Percentiles rank a stretch among this genome's conserved stretches.
These are phyloP conservation scores for Ramularia collo-cygni DNA, from an alignment of 2,329 filamentous ascomycete genomes.

Conservation along the genomic window DNA sequence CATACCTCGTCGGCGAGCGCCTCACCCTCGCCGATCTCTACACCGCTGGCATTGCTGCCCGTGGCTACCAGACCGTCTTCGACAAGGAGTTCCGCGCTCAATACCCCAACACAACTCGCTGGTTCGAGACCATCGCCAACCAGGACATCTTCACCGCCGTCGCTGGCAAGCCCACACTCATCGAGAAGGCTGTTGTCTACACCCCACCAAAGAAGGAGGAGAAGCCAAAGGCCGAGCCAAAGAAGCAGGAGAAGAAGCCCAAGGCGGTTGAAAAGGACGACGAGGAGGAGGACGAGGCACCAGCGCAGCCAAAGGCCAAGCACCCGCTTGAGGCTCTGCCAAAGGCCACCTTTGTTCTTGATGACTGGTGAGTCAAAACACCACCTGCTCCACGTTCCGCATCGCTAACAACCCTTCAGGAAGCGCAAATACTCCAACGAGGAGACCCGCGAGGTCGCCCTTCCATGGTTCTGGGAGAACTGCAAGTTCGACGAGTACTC, in stretches of 20 bases:
- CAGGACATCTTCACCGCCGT: slow-evolving; percentile 85
- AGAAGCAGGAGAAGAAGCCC: slow-evolving; percentile 45
- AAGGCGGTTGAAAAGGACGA: slow-evolving; percentile 47
- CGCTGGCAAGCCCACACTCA: slow-evolving; percentile 65
- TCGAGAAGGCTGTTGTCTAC: slow-evolving; percentile 73
- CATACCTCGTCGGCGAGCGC: slow-evolving; percentile 95
- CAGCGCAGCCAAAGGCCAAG: slow-evolving; percentile 79
- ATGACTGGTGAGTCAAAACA: slow-evolving; percentile 62
- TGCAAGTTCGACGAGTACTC: slow-evolving; percentile 92
- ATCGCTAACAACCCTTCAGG: slow-evolving; percentile 15
- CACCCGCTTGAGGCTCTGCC: slow-evolving; percentile 85
- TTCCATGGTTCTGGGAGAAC: slow-evolving; percentile 99
- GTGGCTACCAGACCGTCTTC: slow-evolving; percentile 90
- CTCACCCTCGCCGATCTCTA: slow-evolving; percentile 95
- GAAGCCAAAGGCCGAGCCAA: slow-evolving; percentile 54
- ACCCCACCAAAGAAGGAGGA: slow-evolving; percentile 61
- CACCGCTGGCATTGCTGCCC: slow-evolving; percentile 67
- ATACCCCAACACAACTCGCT: slow-evolving; percentile 82
- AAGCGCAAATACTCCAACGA: slow-evolving; percentile 99
- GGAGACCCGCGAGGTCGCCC: slow-evolving; percentile 70
- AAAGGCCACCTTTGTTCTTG: slow-evolving; percentile 72
- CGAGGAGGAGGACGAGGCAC: slow-evolving; percentile 56
- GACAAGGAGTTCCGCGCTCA: slow-evolving; percentile 79
- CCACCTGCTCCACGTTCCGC: neutral
- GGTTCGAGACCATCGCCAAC: slow-evolving; percentile 91